phyloP scores from a whole-genome alignment of 2,329 filamentous ascomycete genomes.

The Colletotrichum chlorophyti region DNA sequence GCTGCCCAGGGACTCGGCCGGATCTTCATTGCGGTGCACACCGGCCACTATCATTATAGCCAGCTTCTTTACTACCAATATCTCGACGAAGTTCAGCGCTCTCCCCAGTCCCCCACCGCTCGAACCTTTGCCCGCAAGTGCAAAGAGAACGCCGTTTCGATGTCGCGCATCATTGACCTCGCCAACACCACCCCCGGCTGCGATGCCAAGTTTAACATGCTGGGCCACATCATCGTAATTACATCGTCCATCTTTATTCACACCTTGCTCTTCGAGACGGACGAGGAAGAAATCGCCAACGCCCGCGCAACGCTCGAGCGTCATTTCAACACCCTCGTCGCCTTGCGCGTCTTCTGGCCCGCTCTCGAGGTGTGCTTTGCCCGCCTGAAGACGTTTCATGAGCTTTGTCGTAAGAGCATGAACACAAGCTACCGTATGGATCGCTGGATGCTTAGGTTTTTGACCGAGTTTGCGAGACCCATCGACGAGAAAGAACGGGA shows the following conservation, averaged over 20 bases:
- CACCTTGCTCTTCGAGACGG: slow-evolving; percentile 48
- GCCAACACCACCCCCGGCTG: slow-evolving; percentile 43
- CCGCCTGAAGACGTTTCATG: slow-evolving; percentile 48
- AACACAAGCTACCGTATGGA: slow-evolving; percentile 48
- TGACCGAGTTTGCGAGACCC: slow-evolving; percentile 39
- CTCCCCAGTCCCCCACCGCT: slow-evolving; percentile 32
- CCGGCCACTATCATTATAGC: slow-evolving; percentile 54
- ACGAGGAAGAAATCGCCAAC: slow-evolving; percentile 41
- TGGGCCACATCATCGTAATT: slow-evolving; percentile 54
- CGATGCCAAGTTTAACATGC: slow-evolving; percentile 50
- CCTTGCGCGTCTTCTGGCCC: slow-evolving; percentile 49
- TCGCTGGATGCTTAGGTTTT: slow-evolving; percentile 48
- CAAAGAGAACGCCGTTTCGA: slow-evolving; percentile 44
- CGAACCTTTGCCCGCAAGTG: slow-evolving; percentile 44
- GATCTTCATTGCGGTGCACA: slow-evolving; percentile 50
- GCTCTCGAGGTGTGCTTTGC: slow-evolving; percentile 45
- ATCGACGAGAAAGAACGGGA: slow-evolving; percentile 38
- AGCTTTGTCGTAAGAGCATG: slow-evolving; percentile 45
- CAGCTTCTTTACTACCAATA: slow-evolving; percentile 56
- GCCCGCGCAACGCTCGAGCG: slow-evolving; percentile 45
- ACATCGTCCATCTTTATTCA: slow-evolving; percentile 54
- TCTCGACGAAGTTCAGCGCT: slow-evolving; percentile 37
- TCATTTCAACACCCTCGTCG: slow-evolving; percentile 52
- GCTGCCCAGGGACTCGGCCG: slow-evolving; percentile 47
- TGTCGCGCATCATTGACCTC: slow-evolving; percentile 48